Conservation (phyloP, 192 early-diverging fungal genomes). For the Thamnidium elegans region DNA sequence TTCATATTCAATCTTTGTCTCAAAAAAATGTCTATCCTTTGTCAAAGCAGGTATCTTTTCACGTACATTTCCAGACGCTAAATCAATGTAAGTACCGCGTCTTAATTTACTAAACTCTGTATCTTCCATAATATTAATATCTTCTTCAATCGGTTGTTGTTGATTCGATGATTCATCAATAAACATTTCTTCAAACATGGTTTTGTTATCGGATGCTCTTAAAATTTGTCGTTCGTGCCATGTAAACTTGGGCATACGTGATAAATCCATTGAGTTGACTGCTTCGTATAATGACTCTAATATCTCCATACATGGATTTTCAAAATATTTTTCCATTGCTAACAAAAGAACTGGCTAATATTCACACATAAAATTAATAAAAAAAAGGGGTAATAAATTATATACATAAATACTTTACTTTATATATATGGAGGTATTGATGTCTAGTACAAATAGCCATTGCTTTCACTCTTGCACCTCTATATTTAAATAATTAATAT, state of each 20-base stretch:
- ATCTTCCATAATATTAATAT: conserved; percentile 16
- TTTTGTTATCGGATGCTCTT: conserved; percentile 76
- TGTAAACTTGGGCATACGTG: conserved; percentile 74
- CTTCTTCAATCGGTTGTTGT: not conserved
- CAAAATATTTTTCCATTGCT: conserved; percentile 91
- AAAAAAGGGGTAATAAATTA: no score
- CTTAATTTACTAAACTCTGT: conserved; percentile 27
- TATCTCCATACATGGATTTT: conserved; percentile 66
- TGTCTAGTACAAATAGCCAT: conserved; percentile 91
- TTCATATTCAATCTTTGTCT: conserved; percentile 82
- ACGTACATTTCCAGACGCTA: conserved; percentile 41
- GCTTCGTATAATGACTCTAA: conserved; percentile 77
- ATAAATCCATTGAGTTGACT: conserved; percentile 83
- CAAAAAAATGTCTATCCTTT: conserved; percentile 86
- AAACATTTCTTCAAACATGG: conserved; percentile 85
- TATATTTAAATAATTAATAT: conserved; percentile 15
- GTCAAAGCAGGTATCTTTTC: conserved; percentile 49
- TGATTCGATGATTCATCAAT: not conserved
- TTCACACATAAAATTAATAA: not conserved
- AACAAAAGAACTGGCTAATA: conserved; percentile 81
- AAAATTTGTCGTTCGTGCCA: conserved; percentile 81
- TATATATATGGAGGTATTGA: conserved; percentile 89
- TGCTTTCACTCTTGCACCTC: conserved; percentile 90
- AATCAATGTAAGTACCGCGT: conserved; percentile 50
- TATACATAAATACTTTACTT: conserved; percentile 35